Evolutionary conservation across 2,329 filamentous ascomycete species (phyloP).

Genomic region (Colletotrichum tabaci): DNA sequence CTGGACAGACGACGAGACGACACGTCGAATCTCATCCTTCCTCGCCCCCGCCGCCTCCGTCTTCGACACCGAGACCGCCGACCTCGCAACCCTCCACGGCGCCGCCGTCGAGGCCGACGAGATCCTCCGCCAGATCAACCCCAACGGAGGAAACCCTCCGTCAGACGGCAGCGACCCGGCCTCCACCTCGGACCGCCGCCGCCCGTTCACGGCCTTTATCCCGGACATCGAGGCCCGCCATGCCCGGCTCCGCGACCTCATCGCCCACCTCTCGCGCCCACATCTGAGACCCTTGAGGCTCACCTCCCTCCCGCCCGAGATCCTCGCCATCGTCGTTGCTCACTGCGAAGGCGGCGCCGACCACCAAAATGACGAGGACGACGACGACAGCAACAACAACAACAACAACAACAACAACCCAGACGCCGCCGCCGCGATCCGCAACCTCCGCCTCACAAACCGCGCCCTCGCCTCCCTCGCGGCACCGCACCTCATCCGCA

Average conservation of each 20-base stretch:
- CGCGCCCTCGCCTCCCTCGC: neutral
- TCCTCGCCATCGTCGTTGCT: neutral
- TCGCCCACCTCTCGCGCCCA: neutral
- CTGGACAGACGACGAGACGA: neutral
- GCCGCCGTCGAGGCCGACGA: neutral
- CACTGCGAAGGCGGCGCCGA: neutral
- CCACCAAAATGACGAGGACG: neutral
- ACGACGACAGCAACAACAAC: neutral
- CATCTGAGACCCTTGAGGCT: neutral
- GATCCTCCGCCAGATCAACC: neutral
- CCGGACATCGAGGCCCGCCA: neutral
- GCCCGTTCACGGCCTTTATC: neutral
- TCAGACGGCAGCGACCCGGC: neutral
- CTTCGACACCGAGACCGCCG: neutral
- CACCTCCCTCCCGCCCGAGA: neutral
- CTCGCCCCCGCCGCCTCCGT: neutral
- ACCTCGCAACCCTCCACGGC: neutral
- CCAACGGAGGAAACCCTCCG: neutral
- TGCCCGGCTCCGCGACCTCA: neutral
- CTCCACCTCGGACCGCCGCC: too few relatives aligned
- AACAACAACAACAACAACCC: neutral
- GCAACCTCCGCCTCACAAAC: neutral
- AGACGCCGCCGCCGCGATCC: neutral
- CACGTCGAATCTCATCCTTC: neutral
- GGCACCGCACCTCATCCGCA: slow-evolving; percentile 3